Evolutionary conservation across 192 early-diverging fungal genomes (phyloP).

Genomic region (Rhizoclosmatium sp.): DNA sequence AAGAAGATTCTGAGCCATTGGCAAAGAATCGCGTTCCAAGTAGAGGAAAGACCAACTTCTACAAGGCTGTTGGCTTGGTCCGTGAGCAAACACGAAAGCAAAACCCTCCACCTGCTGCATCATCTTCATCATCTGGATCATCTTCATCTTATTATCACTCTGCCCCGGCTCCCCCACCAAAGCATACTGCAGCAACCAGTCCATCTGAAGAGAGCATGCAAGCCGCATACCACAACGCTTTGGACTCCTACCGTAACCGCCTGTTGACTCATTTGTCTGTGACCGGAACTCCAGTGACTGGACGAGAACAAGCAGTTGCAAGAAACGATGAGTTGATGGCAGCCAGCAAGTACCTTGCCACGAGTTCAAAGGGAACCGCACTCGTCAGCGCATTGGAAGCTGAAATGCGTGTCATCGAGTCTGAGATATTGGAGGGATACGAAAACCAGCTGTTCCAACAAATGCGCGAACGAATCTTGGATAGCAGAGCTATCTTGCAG

Average conservation of each 20-base stretch:
- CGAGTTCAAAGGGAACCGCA: background rate
- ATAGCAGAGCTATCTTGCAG: constrained; percentile 9
- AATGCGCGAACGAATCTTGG: constrained; percentile 21
- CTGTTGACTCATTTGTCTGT: constrained; percentile 23
- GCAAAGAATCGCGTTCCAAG: background rate
- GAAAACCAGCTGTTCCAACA: constrained; percentile 26
- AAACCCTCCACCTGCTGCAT: background rate
- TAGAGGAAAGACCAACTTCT: constrained; percentile 3
- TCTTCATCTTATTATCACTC: background rate
- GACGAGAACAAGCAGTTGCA: constrained; percentile 29
- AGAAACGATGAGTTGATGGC: constrained; percentile 34
- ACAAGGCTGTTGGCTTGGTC: constrained; percentile 30
- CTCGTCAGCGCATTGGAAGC: constrained; percentile 30
- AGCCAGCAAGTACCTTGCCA: constrained; percentile 1
- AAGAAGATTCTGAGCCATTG: constrained; percentile 29
- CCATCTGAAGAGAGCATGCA: constrained; percentile 18
- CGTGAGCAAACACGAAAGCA: constrained; percentile 16
- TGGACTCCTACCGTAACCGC: constrained; percentile 30
- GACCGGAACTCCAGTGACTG: constrained; percentile 22
- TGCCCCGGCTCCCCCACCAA: background rate
- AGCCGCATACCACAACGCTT: constrained; percentile 20
- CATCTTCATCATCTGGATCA: background rate
- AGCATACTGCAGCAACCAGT: background rate
- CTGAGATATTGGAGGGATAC: constrained; percentile 34
- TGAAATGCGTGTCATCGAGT: constrained; percentile 37